Percentiles rank a stretch among this genome's conserved stretches.
Conservation (phyloP, 306 rosid genomes). For the Cicer bijugum region DNA sequence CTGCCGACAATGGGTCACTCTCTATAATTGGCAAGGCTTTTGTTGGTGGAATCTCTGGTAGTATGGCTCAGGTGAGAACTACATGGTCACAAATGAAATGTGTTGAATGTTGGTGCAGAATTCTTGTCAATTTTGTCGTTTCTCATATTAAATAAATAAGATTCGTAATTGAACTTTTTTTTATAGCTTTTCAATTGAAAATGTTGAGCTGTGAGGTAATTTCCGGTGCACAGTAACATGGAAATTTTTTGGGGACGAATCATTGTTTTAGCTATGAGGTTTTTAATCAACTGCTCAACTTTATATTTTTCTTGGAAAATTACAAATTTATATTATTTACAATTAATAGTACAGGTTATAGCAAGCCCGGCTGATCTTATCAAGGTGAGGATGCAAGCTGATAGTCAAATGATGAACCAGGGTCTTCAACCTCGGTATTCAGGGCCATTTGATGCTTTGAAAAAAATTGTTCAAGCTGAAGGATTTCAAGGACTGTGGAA, state of each 20-base stretch:
- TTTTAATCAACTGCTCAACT: neutral
- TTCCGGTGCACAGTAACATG: neutral
- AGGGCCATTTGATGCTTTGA: conserved; percentile 74
- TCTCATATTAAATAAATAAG: conserved; percentile 19
- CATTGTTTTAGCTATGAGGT: conserved; percentile 15
- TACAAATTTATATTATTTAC: conserved; percentile 40
- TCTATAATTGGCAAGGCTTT: conserved; percentile 65
- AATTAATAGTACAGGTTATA: conserved; percentile 65
- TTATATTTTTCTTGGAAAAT: conserved; percentile 34
- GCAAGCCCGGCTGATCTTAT: conserved; percentile 97
- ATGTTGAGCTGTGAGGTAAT: neutral
- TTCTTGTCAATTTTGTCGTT: conserved; percentile 1
- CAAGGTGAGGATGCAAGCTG: conserved; percentile 96
- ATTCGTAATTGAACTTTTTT: conserved; percentile 23
- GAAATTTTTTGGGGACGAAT: neutral
- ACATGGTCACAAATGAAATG: conserved; percentile 5
- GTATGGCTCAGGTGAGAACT: conserved; percentile 75
- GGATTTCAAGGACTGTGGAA: conserved; percentile 82
- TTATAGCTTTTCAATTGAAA: conserved; percentile 14
- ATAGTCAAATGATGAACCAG: conserved; percentile 64
- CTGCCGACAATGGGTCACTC: conserved; percentile 52
- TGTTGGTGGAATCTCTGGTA: conserved; percentile 76
- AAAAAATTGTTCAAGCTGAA: conserved; percentile 66
- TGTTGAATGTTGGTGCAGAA: conserved; percentile 11
- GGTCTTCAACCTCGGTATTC: conserved; percentile 74